A percentile compares a stretch with the other conserved stretches of the same genome.
phyloP scores from a whole-genome alignment of 2,329 filamentous ascomycete genomes.

The Fusarium sp. region DNA sequence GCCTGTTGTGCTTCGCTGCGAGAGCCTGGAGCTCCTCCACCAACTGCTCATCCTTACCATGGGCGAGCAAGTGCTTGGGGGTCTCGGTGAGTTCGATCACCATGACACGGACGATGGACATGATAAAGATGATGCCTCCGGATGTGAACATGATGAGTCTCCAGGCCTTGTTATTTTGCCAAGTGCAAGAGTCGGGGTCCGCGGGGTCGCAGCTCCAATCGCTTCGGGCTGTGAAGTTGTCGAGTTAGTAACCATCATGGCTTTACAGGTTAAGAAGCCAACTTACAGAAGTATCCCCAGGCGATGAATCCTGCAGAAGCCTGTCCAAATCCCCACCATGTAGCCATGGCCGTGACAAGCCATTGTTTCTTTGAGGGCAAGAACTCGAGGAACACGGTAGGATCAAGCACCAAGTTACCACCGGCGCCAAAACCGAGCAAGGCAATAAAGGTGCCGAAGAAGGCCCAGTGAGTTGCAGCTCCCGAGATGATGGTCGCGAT shows the following conservation, averaged over 20 bases:
- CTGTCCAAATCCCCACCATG: constrained; percentile 63
- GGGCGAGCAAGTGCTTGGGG: constrained; percentile 68
- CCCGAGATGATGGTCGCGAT: constrained; percentile 73
- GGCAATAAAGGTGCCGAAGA: constrained; percentile 71
- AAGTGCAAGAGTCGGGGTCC: constrained; percentile 49
- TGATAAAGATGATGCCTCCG: constrained; percentile 59
- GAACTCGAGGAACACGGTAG: constrained; percentile 62
- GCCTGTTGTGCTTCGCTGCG: constrained; percentile 54
- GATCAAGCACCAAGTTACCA: constrained; percentile 74
- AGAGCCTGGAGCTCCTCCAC: constrained; percentile 56
- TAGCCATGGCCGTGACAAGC: constrained; percentile 71
- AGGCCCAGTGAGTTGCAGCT: constrained; percentile 71
- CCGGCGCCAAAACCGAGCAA: constrained; percentile 72
- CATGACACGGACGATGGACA: constrained; percentile 66
- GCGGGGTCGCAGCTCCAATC: constrained; percentile 6
- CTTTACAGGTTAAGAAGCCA: neutral
- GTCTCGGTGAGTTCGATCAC: constrained; percentile 69
- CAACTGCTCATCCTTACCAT: constrained; percentile 64
- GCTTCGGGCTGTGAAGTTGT: constrained; percentile 4
- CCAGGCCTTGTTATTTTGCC: constrained; percentile 62
- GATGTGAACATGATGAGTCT: constrained; percentile 62
- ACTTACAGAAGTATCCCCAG: constrained; percentile 56
- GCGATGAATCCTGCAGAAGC: constrained; percentile 61
- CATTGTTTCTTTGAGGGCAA: constrained; percentile 68
- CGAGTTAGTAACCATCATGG: neutral